These are phyloP conservation scores for Stylonectria norvegica DNA, from an alignment of 2,329 filamentous ascomycete genomes.

Conservation along the genomic window DNA sequence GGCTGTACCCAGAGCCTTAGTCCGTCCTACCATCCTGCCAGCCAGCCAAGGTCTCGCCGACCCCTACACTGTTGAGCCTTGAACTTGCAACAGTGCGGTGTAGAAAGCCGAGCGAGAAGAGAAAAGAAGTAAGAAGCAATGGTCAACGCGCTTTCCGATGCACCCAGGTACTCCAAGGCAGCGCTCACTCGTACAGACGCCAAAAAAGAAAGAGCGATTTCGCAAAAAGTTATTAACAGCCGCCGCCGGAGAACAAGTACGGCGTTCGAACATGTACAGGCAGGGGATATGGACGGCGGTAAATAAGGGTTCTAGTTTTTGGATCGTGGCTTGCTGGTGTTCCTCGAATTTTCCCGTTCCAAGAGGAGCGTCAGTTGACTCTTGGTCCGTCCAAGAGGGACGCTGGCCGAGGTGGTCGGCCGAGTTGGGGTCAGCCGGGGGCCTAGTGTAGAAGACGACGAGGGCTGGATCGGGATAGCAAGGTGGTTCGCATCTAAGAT, in stretches of 20 bases:
- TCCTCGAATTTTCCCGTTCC: conserved; percentile 47
- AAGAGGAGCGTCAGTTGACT: conserved; percentile 58
- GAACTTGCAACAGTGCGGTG: no score
- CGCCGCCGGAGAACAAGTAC: neutral
- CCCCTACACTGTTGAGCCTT: no score
- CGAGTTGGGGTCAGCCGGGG: conserved; percentile 48
- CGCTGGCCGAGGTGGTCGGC: conserved; percentile 41
- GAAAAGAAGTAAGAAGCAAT: conserved; percentile 4
- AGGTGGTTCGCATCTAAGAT: conserved; percentile 22
- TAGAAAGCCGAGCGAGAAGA: neutral
- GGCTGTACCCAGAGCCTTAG: no score
- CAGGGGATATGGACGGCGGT: conserved; percentile 7
- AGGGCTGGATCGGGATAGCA: conserved; percentile 21
- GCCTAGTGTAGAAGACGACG: conserved; percentile 29
- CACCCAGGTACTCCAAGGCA: conserved; percentile 10
- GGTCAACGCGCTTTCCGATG: no score
- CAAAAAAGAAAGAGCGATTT: neutral
- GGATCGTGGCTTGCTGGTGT: conserved; percentile 25
- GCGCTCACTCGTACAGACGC: conserved; percentile 1
- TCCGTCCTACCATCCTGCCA: conserved; percentile 4
- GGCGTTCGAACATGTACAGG: conserved; percentile 8
- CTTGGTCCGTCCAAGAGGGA: conserved; percentile 56
- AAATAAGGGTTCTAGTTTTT: conserved; percentile 23
- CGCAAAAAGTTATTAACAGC: no score
- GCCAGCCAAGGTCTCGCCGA: conserved; percentile 1